Conservation (phyloP, 2,329 filamentous ascomycete genomes). For the Furcasterigmium furcatum region DNA sequence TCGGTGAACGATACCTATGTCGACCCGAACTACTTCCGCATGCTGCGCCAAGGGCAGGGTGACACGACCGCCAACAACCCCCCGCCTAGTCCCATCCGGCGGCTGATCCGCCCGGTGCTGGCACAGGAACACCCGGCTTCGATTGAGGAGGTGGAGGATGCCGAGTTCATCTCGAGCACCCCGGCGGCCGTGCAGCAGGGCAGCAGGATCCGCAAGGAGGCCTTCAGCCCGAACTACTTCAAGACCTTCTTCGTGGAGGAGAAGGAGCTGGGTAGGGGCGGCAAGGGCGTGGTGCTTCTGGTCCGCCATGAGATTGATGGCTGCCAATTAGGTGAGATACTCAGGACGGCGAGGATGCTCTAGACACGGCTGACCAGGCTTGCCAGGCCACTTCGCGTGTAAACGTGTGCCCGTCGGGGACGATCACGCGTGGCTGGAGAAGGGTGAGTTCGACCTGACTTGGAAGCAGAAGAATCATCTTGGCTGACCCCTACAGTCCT, state of each 20-base stretch:
- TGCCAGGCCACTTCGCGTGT: constrained; percentile 80
- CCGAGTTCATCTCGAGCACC: constrained; percentile 53
- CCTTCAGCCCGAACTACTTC: constrained; percentile 93
- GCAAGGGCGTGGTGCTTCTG: constrained; percentile 92
- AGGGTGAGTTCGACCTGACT: constrained; percentile 39
- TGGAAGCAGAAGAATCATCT: too few species aligned
- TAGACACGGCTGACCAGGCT: constrained; percentile 11
- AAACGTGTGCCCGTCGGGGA: constrained; percentile 95
- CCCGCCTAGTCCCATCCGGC: constrained; percentile 51
- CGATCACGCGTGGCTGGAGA: constrained; percentile 92
- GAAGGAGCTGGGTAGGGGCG: constrained; percentile 79
- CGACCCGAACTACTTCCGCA: constrained; percentile 90
- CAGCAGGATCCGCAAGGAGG: constrained; percentile 77
- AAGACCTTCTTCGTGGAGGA: constrained; percentile 90
- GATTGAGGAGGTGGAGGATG: constrained; percentile 24
- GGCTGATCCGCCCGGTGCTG: constrained; percentile 45
- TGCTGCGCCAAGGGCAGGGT: constrained; percentile 65
- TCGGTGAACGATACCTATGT: constrained; percentile 63
- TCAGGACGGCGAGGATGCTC: too few species aligned
- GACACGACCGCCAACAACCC: constrained; percentile 29
- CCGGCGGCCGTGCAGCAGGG: constrained; percentile 46
- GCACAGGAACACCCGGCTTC: constrained; percentile 12
- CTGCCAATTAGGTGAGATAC: constrained; percentile 61
- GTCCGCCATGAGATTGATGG: constrained; percentile 90
- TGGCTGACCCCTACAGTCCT: constrained; percentile 46